Conservation (phyloP, 306 rosid genomes). For the Rubus parviflorus region DNA sequence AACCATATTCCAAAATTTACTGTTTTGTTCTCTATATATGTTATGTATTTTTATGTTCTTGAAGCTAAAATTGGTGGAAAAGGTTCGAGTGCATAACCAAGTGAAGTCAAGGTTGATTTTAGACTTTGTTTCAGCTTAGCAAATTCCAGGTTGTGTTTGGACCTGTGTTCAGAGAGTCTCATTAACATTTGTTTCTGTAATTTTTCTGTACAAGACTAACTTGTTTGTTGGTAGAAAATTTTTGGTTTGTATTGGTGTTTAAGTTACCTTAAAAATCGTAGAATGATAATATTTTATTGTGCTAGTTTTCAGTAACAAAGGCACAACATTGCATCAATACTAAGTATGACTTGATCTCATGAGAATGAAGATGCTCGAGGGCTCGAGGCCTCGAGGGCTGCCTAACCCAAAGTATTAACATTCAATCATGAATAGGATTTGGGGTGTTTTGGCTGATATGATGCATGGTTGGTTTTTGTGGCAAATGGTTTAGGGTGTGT, state of each 20-base stretch:
- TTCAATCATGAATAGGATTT: background rate
- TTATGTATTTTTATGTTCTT: background rate
- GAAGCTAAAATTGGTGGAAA: background rate
- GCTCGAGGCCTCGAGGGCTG: background rate
- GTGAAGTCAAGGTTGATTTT: background rate
- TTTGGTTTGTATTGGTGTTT: background rate
- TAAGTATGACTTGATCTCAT: no score
- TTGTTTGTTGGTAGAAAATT: background rate
- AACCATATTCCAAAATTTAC: background rate
- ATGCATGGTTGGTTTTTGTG: background rate
- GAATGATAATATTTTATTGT: background rate
- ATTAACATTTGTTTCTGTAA: background rate
- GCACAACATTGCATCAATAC: no score
- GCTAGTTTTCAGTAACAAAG: background rate
- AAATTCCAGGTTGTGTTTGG: background rate
- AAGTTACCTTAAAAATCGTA: background rate
- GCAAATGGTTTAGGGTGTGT: background rate
- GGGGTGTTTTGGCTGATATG: background rate
- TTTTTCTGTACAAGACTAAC: background rate
- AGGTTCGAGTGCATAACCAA: background rate
- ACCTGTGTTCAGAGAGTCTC: background rate
- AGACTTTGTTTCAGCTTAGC: background rate
- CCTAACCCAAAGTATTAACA: background rate
- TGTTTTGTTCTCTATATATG: background rate
- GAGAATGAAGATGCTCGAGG: no score